These are phyloP conservation scores for Spatholobus suberectus DNA, from an alignment of 306 rosid genomes.

Conservation along the genomic window DNA sequence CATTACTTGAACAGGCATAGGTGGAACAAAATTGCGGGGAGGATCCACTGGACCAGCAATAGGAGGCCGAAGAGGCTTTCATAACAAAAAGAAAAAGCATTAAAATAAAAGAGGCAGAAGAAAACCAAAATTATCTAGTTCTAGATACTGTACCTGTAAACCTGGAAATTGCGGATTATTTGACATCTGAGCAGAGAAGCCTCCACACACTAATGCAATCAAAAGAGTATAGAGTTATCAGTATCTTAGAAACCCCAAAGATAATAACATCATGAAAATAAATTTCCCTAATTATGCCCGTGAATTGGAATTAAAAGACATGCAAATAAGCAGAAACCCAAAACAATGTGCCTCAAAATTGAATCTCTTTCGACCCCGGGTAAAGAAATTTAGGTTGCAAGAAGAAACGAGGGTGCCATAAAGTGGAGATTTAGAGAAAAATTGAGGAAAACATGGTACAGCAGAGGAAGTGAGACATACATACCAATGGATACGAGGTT, in stretches of 20 bases:
- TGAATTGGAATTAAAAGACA: background rate
- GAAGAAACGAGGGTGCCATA: conserved; percentile 17
- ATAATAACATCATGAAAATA: background rate
- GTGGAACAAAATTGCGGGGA: conserved; percentile 64
- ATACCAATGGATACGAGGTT: conserved; percentile 22
- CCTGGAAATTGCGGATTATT: conserved; percentile 86
- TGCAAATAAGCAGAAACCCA: background rate
- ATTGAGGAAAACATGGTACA: background rate
- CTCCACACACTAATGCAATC: conserved; percentile 51
- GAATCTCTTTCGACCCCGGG: conserved; percentile 5
- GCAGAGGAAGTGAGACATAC: background rate
- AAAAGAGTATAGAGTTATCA: conserved; percentile 32
- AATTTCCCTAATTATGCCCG: background rate
- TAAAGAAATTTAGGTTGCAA: conserved; percentile 30
- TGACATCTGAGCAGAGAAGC: conserved; percentile 57
- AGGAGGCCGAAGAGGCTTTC: conserved; percentile 81
- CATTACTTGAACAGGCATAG: conserved; percentile 80
- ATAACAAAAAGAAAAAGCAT: conserved; percentile 3
- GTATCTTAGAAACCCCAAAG: background rate
- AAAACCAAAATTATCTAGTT: background rate
- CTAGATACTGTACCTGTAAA: conserved; percentile 62
- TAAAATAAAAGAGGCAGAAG: background rate
- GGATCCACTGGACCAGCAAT: conserved; percentile 76
- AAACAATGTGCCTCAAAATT: conserved; percentile 35
- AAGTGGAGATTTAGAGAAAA: background rate